These are phyloP conservation scores for Pestalotiopsis sp. DNA, from an alignment of 2,329 filamentous ascomycete species.

Conservation along the genomic window DNA sequence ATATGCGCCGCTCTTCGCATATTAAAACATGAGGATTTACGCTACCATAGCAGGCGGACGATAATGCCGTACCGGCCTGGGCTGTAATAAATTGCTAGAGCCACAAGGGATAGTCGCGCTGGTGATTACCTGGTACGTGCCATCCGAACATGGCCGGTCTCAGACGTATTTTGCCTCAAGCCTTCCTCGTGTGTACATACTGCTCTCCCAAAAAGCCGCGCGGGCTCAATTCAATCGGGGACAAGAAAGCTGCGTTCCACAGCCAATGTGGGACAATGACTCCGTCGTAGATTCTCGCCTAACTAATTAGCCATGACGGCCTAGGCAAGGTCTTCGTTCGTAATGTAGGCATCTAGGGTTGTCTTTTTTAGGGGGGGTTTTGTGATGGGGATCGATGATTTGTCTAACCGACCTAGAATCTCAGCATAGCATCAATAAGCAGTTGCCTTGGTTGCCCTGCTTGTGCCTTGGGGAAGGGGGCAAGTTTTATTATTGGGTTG, in stretches of 20 bases:
- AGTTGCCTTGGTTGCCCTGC: not conserved
- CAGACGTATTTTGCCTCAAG: slow-evolving; percentile 14
- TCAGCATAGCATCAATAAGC: too few species aligned
- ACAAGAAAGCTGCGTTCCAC: slow-evolving; percentile 7
- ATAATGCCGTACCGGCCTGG: not conserved
- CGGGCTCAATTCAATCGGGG: not conserved
- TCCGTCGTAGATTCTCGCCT: slow-evolving; percentile 3
- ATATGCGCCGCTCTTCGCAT: not conserved
- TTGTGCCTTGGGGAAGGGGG: not conserved
- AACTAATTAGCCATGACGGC: slow-evolving; percentile 2
- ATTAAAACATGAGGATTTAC: not conserved
- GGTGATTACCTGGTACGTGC: not conserved
- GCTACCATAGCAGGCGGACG: not conserved
- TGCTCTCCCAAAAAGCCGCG: slow-evolving; percentile 7
- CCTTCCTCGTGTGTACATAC: not conserved
- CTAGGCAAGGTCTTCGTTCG: not conserved
- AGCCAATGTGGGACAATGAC: slow-evolving; percentile 11
- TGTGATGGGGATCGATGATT: too few species aligned
- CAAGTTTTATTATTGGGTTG: not conserved
- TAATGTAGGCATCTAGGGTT: too few species aligned
- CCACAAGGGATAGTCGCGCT: not conserved
- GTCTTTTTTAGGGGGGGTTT: too few species aligned
- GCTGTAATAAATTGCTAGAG: not conserved
- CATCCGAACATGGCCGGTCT: slow-evolving; percentile 7
- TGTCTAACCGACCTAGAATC: too few species aligned